Conservation (phyloP, 2,329 filamentous ascomycete species). For the Elsinoe arachidis region DNA sequence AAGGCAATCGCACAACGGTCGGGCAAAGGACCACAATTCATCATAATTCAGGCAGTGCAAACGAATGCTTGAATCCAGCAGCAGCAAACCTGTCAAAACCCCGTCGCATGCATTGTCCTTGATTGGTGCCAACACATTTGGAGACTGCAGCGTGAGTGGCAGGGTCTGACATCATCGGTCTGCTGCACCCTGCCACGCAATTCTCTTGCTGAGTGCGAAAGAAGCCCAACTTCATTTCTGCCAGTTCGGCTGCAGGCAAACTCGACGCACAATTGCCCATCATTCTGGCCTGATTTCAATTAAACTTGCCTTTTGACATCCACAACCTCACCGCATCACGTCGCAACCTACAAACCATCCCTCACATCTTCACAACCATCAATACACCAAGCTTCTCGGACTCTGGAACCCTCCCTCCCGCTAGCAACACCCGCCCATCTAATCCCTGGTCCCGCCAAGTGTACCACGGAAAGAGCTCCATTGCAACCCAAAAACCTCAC, state of each 20-base stretch:
- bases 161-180: slow-evolving; percentile 8
- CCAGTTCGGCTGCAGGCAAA: slow-evolving; percentile 1
- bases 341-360: neutral
- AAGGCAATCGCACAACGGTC: neutral
- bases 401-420: slow-evolving; percentile 1
- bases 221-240: too few relatives aligned
- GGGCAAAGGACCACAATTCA: neutral
- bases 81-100: neutral
- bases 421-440: slow-evolving; percentile 10
- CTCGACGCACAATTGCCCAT: neutral
- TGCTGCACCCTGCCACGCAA: slow-evolving; percentile 5
- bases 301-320: neutral
- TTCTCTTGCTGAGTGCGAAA: neutral
- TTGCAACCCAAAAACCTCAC: slow-evolving; percentile 5
- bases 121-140: slow-evolving; percentile 9
- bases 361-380: neutral
- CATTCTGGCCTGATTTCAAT: slow-evolving; percentile 1
- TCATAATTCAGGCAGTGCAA: neutral
- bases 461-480: slow-evolving; percentile 1
- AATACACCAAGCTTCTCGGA: neutral
- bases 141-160: neutral
- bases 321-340: neutral
- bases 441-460: slow-evolving; percentile 11
- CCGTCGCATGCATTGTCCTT: neutral
- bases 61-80: too few relatives aligned